A percentile compares a stretch with the other conserved stretches of the same genome.
These are phyloP conservation scores for Septoria petroselini DNA, from an alignment of 2,329 filamentous ascomycete species.

Conservation along the genomic window DNA sequence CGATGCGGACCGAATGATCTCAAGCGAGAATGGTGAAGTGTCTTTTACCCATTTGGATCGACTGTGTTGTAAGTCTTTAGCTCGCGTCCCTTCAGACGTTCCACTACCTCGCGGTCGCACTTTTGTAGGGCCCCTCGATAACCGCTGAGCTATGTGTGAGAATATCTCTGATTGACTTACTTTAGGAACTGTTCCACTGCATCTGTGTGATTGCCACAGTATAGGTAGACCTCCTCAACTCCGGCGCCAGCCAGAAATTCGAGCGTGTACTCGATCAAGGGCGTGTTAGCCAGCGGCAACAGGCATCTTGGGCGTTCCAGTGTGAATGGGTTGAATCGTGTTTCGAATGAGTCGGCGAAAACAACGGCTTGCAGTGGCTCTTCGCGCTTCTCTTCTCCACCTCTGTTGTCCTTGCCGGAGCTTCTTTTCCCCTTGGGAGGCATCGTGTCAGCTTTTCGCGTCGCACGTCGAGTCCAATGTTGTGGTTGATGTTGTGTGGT, in stretches of 20 bases:
- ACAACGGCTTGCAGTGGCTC: slow-evolving; percentile 66
- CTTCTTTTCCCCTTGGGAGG: slow-evolving; percentile 49
- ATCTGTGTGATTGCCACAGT: slow-evolving; percentile 82
- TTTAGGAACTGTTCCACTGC: slow-evolving; percentile 84
- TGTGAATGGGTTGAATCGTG: slow-evolving; percentile 84
- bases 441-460: slow-evolving; percentile 38
- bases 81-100: background rate
- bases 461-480: background rate
- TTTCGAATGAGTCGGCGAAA: slow-evolving; percentile 91
- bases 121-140: too few species aligned
- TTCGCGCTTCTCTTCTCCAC: slow-evolving; percentile 56
- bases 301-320: slow-evolving; percentile 90
- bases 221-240: slow-evolving; percentile 90
- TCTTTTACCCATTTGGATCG: slow-evolving; percentile 68
- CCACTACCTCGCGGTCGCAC: background rate
- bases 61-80: slow-evolving; percentile 11
- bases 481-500: background rate
- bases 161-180: slow-evolving; percentile 35
- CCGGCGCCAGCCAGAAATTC: slow-evolving; percentile 94
- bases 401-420: slow-evolving; percentile 40
- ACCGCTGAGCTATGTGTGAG: background rate
- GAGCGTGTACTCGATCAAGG: slow-evolving; percentile 94
- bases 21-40: slow-evolving; percentile 78
- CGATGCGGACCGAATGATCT: slow-evolving; percentile 83
- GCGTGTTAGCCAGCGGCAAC: slow-evolving; percentile 85